Conservation (phyloP, 2,329 filamentous ascomycete species). For the Alternaria panax region DNA sequence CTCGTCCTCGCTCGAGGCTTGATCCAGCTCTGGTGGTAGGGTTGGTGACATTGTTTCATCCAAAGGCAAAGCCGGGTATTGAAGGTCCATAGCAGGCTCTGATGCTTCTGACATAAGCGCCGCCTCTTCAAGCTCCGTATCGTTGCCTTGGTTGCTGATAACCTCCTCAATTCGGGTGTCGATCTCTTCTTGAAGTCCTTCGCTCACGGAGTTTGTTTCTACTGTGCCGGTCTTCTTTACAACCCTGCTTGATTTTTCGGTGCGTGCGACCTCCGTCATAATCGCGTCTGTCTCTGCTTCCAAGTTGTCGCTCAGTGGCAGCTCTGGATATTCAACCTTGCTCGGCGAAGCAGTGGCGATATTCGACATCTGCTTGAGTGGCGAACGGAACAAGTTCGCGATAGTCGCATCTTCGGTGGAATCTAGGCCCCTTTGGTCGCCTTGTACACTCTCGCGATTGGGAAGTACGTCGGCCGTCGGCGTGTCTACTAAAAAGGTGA, state of each 20-base stretch:
- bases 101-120: background rate
- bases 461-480: slow-evolving; percentile 15
- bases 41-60: background rate
- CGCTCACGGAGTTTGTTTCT: background rate
- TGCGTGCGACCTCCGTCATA: background rate
- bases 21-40: background rate
- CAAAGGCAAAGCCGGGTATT: slow-evolving; percentile 22
- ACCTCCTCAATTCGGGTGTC: background rate
- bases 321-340: slow-evolving; percentile 26
- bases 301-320: slow-evolving; percentile 15
- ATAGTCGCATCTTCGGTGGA: slow-evolving; percentile 29
- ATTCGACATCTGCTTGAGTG: slow-evolving; percentile 14
- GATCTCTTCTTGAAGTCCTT: background rate
- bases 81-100: slow-evolving; percentile 3
- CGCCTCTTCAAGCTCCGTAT: background rate
- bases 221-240: background rate
- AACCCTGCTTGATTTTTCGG: background rate
- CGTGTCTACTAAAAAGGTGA: slow-evolving; percentile 28
- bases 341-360: slow-evolving; percentile 8
- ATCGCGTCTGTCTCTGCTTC: background rate
- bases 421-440: background rate
- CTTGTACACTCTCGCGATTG: slow-evolving; percentile 16
- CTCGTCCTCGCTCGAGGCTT: slow-evolving; percentile 2
- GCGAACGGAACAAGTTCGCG: slow-evolving; percentile 32
- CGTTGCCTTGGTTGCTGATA: background rate